Percentiles rank a stretch among this genome's conserved stretches.
These are phyloP conservation scores for Verbena officinalis DNA, from an alignment of 257 asterid genomes.

Conservation along the genomic window DNA sequence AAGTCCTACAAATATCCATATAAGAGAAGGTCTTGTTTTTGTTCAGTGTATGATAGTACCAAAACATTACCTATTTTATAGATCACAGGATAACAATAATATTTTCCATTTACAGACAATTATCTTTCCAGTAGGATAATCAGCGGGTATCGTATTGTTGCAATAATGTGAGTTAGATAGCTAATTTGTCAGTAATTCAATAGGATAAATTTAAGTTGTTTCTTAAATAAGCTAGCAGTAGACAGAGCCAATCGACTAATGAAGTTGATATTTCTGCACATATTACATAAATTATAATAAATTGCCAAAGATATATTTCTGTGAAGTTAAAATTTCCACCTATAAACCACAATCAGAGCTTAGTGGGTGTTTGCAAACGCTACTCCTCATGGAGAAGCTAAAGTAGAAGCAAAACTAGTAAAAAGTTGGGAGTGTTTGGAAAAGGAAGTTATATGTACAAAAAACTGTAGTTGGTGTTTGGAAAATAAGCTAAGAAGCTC, in stretches of 20 bases:
- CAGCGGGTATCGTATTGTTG: background rate
- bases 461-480: no score
- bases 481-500: no score
- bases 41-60: background rate
- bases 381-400: no score
- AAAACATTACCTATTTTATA: background rate
- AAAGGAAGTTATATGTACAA: no score
- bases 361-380: no score
- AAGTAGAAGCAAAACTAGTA: no score
- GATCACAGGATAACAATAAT: slow-evolving; percentile 1
- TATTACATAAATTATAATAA: slow-evolving; percentile 1
- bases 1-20: slow-evolving; percentile 53
- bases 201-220: background rate
- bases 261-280: background rate
- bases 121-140: slow-evolving; percentile 4
- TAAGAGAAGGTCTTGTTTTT: slow-evolving; percentile 9
- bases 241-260: background rate
- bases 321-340: background rate
- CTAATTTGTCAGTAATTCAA: background rate
- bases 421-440: no score
- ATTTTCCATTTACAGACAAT: background rate
- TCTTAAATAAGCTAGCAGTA: background rate
- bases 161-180: background rate
- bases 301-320: background rate
- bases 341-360: slow-evolving; percentile 1